phyloP scores from a whole-genome alignment of 495 filamentous ascomycete genomes.

The Penicillium riverlandense region DNA sequence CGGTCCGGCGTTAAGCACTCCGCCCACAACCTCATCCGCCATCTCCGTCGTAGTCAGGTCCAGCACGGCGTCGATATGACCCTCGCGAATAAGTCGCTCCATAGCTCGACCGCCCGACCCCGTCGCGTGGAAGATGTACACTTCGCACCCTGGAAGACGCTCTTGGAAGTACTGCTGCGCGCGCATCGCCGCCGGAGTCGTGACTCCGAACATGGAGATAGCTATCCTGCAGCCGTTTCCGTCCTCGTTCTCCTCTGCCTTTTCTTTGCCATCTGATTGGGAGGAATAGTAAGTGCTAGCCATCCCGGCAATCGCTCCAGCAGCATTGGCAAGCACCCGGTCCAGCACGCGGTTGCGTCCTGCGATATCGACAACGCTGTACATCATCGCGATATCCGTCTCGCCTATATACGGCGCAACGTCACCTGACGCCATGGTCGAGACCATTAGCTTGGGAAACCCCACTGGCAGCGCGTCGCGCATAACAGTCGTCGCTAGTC shows the following conservation, averaged over 20 bases:
- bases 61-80: slow-evolving; percentile 51
- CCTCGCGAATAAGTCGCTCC: slow-evolving; percentile 53
- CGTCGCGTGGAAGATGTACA: slow-evolving; percentile 63
- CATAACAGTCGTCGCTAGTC: slow-evolving; percentile 51
- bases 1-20: slow-evolving; percentile 50
- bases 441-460: slow-evolving; percentile 63
- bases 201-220: slow-evolving; percentile 72
- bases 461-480: slow-evolving; percentile 49
- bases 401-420: slow-evolving; percentile 52
- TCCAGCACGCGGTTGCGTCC: slow-evolving; percentile 52
- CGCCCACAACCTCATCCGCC: slow-evolving; percentile 53
- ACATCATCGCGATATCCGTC: slow-evolving; percentile 63
- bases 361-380: slow-evolving; percentile 61
- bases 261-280: not conserved
- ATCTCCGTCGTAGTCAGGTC: slow-evolving; percentile 67
- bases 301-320: slow-evolving; percentile 50
- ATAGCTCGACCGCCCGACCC: slow-evolving; percentile 59
- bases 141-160: slow-evolving; percentile 35
- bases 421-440: slow-evolving; percentile 59
- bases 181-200: slow-evolving; percentile 50
- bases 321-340: slow-evolving; percentile 53
- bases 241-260: not conserved
- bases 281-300: slow-evolving; percentile 29
- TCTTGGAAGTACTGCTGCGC: slow-evolving; percentile 38
- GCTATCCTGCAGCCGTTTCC: slow-evolving; percentile 6